These are phyloP conservation scores for Tuber magnatum DNA, from an alignment of 495 filamentous ascomycete species.

Conservation along the genomic window DNA sequence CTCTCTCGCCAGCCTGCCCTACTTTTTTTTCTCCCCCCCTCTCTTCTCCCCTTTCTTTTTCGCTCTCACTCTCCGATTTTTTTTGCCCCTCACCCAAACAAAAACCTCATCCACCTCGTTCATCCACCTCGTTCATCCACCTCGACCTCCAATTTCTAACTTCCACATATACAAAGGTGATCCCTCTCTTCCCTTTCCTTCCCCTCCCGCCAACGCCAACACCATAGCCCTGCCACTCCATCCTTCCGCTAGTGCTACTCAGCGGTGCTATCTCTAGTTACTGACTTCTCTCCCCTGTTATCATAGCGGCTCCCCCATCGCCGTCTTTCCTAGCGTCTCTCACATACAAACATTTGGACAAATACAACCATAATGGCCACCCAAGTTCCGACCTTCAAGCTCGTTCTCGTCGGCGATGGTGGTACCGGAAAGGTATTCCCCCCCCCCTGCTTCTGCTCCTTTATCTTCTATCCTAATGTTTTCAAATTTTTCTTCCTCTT, in stretches of 20 bases:
- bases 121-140: conserved; percentile 22
- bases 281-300: conserved; percentile 22
- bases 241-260: not conserved
- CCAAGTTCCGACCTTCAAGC: conserved; percentile 79
- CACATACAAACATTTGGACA: conserved; percentile 9
- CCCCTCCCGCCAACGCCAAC: not conserved
- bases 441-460: conserved; percentile 17
- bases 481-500: conserved; percentile 13
- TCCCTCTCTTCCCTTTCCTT: conserved; percentile 8
- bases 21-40: conserved; percentile 36
- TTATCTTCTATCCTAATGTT: conserved; percentile 5
- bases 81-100: conserved; percentile 38
- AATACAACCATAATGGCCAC: conserved; percentile 38
- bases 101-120: conserved; percentile 27
- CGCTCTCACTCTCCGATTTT: not conserved
- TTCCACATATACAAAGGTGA: conserved; percentile 24
- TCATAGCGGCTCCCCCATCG: conserved; percentile 18
- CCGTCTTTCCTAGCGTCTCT: conserved; percentile 17
- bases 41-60: conserved; percentile 20
- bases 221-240: not conserved
- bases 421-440: conserved; percentile 93
- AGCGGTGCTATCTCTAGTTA: conserved; percentile 1
- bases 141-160: conserved; percentile 12
- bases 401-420: conserved; percentile 98
- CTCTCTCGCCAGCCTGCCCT: conserved; percentile 14